Evolutionary conservation across 1,284 basidiomycete species (phyloP).

Genomic region (Rhodotorula sp.): DNA sequence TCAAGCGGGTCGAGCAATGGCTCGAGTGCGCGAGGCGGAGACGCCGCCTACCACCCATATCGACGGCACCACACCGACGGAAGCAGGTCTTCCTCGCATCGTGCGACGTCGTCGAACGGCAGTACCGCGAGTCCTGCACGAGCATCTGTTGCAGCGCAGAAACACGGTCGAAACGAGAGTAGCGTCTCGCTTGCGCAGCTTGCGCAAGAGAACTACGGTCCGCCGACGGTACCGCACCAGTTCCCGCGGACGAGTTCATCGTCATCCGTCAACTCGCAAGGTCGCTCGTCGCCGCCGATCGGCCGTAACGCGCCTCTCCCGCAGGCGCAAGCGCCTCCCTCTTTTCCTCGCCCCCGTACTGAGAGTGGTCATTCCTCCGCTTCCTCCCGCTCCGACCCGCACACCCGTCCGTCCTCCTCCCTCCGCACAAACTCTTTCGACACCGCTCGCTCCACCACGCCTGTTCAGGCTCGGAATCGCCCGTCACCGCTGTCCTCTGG

Average conservation of each 20-base stretch:
- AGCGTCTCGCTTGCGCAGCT: slow-evolving; percentile 1
- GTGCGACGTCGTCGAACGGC: slow-evolving; percentile 14
- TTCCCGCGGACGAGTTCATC: background rate
- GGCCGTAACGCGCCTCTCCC: background rate
- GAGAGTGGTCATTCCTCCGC: slow-evolving; percentile 6
- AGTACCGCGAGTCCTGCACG: background rate
- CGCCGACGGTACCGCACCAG: background rate
- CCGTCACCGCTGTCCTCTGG: slow-evolving; percentile 21
- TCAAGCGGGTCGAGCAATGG: slow-evolving; percentile 18
- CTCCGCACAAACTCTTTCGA: slow-evolving; percentile 20
- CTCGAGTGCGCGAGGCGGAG: background rate
- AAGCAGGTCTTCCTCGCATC: slow-evolving; percentile 3
- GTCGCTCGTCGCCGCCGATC: background rate
- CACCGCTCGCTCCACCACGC: slow-evolving; percentile 25
- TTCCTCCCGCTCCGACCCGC: background rate
- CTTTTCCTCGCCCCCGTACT: slow-evolving; percentile 14
- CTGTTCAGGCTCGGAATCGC: slow-evolving; percentile 11
- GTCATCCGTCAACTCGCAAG: slow-evolving; percentile 4
- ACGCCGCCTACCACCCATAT: slow-evolving; percentile 36
- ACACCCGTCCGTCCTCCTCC: slow-evolving; percentile 3
- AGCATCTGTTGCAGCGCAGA: background rate
- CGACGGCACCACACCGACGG: slow-evolving; percentile 15
- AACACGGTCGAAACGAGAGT: slow-evolving; percentile 1
- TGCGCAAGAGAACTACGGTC: background rate
- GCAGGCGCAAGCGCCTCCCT: slow-evolving; percentile 6